Conservation (phyloP, 768 basidiomycete species). For the Rhodosporidiobolus sp. region DNA sequence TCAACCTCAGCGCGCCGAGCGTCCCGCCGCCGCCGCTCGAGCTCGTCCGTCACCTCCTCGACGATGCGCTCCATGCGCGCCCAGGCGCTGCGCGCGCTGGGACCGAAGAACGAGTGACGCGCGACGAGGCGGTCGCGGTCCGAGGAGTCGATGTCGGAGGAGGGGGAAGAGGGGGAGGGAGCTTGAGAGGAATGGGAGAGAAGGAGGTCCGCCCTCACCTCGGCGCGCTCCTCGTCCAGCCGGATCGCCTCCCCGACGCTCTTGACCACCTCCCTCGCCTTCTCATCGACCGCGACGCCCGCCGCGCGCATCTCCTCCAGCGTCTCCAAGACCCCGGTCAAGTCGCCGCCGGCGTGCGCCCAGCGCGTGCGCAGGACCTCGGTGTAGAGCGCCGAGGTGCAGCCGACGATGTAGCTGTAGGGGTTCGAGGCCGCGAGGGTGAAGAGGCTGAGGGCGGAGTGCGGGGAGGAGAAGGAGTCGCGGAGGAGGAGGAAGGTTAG, state of each 20-base stretch:
- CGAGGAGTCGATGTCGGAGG: neutral
- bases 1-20: slow-evolving; percentile 1
- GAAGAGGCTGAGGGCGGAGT: slow-evolving; percentile 78
- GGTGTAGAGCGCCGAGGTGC: slow-evolving; percentile 81
- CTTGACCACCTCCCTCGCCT: slow-evolving; percentile 8
- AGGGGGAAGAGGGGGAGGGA: no score
- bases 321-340: slow-evolving; percentile 47
- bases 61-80: slow-evolving; percentile 25
- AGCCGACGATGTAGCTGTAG: slow-evolving; percentile 77
- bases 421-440: slow-evolving; percentile 71
- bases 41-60: slow-evolving; percentile 17
- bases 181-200: no score
- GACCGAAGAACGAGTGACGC: slow-evolving; percentile 3
- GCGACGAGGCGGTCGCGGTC: slow-evolving; percentile 6
- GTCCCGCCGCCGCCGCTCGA: neutral
- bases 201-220: neutral
- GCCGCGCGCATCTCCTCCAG: slow-evolving; percentile 61
- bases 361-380: slow-evolving; percentile 83
- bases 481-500: slow-evolving; percentile 74
- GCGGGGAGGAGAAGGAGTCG: slow-evolving; percentile 71
- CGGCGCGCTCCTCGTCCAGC: slow-evolving; percentile 24
- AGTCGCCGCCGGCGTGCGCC: slow-evolving; percentile 46
- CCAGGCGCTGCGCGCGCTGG: slow-evolving; percentile 14
- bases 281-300: slow-evolving; percentile 14
- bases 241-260: slow-evolving; percentile 25